Conservation (phyloP, 768 basidiomycete genomes). For the Termitomyces sp. region DNA sequence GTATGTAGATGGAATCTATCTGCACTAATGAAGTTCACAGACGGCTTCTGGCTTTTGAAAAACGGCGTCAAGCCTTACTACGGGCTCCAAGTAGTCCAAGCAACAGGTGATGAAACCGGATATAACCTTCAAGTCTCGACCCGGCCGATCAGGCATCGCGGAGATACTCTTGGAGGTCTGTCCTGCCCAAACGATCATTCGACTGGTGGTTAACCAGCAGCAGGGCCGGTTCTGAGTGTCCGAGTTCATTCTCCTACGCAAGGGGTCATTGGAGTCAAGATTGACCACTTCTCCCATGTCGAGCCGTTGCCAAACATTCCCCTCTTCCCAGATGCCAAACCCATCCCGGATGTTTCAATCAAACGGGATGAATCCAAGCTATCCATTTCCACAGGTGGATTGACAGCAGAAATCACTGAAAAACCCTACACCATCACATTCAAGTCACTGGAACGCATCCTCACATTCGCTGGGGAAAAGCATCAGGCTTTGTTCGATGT, state of each 20-base stretch:
- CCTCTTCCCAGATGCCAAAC: conserved; percentile 57
- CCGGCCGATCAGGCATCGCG: conserved; percentile 54
- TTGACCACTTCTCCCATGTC: conserved; percentile 46
- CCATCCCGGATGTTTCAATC: conserved; percentile 39
- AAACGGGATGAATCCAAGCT: conserved; percentile 24
- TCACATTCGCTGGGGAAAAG: conserved; percentile 48
- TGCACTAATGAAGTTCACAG: conserved; percentile 62
- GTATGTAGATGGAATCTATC: background rate
- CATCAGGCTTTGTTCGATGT: conserved; percentile 54
- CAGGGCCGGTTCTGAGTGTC: conserved; percentile 47
- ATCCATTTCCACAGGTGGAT: conserved; percentile 39
- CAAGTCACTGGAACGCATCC: conserved; percentile 40
- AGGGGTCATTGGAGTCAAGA: conserved; percentile 51
- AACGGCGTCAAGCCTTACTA: conserved; percentile 56
- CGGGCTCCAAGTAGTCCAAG: conserved; percentile 56
- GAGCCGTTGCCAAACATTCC: conserved; percentile 44
- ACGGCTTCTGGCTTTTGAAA: conserved; percentile 68
- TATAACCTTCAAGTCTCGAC: conserved; percentile 60
- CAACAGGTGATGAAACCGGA: conserved; percentile 36
- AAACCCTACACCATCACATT: conserved; percentile 62
- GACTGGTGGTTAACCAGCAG: conserved; percentile 11
- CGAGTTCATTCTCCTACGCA: conserved; percentile 51
- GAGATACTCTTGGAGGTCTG: conserved; percentile 56
- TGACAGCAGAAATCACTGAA: conserved; percentile 50
- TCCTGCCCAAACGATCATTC: background rate